Evolutionary conservation across 345 rosid genomes (phyloP).

Genomic region (Balakata baccata): DNA sequence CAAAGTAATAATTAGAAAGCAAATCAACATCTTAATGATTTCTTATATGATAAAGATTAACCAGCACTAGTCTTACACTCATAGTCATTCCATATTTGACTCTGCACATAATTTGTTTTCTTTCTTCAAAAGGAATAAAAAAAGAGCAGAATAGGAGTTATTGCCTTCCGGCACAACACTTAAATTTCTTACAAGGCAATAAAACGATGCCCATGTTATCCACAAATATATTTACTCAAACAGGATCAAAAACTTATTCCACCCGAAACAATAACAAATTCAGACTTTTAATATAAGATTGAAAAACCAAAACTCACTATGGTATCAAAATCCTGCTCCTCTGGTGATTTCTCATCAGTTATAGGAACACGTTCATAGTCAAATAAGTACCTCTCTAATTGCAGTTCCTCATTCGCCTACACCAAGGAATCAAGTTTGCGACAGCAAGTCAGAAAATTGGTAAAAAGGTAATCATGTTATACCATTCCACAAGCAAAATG

Average conservation of each 20-base stretch:
- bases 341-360: slow-evolving; percentile 95
- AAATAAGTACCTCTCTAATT: slow-evolving; percentile 74
- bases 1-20: background rate
- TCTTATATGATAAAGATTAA: background rate
- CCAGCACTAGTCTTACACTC: background rate
- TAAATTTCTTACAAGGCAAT: background rate
- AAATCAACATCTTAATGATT: background rate
- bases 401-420: slow-evolving; percentile 86
- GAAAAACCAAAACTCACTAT: slow-evolving; percentile 53
- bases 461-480: background rate
- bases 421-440: slow-evolving; percentile 24
- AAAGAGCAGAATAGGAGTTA: background rate
- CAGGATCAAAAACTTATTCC: background rate
- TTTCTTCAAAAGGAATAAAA: too few species aligned
- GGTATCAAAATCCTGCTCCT: slow-evolving; percentile 84
- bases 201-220: background rate
- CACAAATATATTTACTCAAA: background rate
- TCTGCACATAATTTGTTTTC: background rate
- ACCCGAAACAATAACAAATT: background rate
- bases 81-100: background rate
- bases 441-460: slow-evolving; percentile 19
- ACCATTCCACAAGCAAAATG: slow-evolving; percentile 16
- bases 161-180: background rate
- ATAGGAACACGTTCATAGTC: slow-evolving; percentile 95
- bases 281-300: slow-evolving; percentile 9